Percentiles rank a stretch among this genome's conserved stretches.
Evolutionary conservation across 164 flowering plant species (phyloP).

Genomic region (Nymphaea thermarum): DNA sequence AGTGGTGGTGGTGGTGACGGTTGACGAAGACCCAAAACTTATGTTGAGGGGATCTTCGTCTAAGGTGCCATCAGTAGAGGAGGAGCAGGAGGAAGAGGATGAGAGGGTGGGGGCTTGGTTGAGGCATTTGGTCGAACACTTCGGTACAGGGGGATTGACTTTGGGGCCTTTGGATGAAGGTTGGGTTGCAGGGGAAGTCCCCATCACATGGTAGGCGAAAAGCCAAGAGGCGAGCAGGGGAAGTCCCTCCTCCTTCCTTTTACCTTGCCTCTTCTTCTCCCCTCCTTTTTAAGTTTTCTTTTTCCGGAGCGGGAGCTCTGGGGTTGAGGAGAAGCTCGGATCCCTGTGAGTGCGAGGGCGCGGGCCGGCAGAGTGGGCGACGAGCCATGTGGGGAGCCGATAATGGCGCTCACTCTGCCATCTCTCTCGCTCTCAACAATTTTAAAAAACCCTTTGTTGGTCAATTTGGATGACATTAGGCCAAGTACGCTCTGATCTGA

Average conservation of each 20-base stretch:
- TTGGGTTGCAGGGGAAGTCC: background rate
- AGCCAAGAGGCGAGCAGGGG: too few relatives aligned
- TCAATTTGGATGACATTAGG: too few relatives aligned
- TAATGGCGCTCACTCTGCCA: background rate
- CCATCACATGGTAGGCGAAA: background rate
- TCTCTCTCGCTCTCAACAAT: too few relatives aligned
- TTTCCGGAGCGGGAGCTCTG: background rate
- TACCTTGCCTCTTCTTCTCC: too few relatives aligned
- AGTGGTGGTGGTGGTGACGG: background rate
- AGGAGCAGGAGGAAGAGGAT: background rate
- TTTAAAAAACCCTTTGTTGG: too few relatives aligned
- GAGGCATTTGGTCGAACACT: background rate
- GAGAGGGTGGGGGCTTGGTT: background rate
- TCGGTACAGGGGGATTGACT: background rate
- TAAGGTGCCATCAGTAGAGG: background rate
- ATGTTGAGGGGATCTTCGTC: background rate
- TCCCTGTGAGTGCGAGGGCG: background rate
- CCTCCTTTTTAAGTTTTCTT: background rate
- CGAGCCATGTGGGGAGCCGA: background rate
- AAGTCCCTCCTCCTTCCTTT: too few relatives aligned
- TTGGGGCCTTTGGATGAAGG: background rate
- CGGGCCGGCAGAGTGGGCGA: background rate
- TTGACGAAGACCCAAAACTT: background rate
- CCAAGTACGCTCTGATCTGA: too few relatives aligned
- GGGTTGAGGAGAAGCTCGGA: background rate